Base-by-base conservation (phyloP, 2,329 filamentous ascomycete genomes). In the Parascedosporium putredinis region DNA sequence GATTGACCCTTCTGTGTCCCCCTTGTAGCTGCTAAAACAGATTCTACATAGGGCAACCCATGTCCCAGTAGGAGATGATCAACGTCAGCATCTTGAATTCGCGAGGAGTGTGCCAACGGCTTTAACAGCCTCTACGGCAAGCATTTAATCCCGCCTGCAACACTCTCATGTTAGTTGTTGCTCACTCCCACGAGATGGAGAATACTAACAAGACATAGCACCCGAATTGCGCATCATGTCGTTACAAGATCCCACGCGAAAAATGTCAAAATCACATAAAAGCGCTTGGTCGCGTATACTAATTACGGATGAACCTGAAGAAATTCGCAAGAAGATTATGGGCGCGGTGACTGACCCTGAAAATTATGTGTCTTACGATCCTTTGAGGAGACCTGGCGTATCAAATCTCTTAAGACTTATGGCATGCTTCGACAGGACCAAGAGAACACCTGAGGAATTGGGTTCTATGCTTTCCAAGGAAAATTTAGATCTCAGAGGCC, bases 61-160 rank as follows among this genome's bases (percentile, higher is more conserved):
- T 67, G 91, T 98, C 22, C 93, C 93, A 9, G 91, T 98, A 2
- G 93, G 93, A n/a, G 86, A 94, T 57, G 93, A 98, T 64, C 93
- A 98, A 67, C 75, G 74, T 50, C 93, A 98, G 59, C 93, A 98
- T 66, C 78, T 98, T 20, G 93, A 98, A 63, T 95, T 97, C 62
- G 82, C 90, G 1, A 79, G 93, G 84, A 94, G 62, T 84, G 89
- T 54, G 93, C 85, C 7, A 84, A 79, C 52, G 86, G 86, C 61
- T 97, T 98, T 70, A 96, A 97, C 65, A 74, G 86, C 60, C 67
- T 77, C 2, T 88, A 86, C 57, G 78, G 78, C 1, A 64, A 79
- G n/a, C 74, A 70, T 12, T 65, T 95, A 3, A 70, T 83, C 0
- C 62, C 75, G 1, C 88, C 89, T 0, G 70, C 84, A 57, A 85